Conservation (phyloP, 2,329 filamentous ascomycete genomes). For the Fusarium fujikuroi region DNA sequence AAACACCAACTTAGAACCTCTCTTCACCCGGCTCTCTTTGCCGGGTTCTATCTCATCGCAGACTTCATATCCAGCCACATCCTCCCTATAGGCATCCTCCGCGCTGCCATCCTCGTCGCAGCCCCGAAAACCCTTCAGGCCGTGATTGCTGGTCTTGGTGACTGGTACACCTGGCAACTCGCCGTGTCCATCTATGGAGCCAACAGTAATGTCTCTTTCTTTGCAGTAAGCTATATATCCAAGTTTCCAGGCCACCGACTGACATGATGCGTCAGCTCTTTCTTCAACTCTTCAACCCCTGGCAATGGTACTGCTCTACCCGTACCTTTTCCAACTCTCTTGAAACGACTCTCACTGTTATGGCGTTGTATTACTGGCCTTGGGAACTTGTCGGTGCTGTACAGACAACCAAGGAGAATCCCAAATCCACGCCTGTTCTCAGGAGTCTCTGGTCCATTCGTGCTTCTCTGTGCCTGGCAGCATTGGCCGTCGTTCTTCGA, state of each 20-base stretch:
- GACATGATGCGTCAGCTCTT: slow-evolving; percentile 45
- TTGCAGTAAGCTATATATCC: slow-evolving; percentile 67
- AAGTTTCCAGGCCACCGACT: not conserved
- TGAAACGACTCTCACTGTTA: slow-evolving; percentile 86
- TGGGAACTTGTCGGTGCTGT: slow-evolving; percentile 73
- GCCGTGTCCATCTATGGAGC: slow-evolving; percentile 77
- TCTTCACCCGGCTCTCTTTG: slow-evolving; percentile 89
- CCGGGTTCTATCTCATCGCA: slow-evolving; percentile 74
- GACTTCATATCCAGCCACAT: slow-evolving; percentile 64
- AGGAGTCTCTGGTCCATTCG: slow-evolving; percentile 52
- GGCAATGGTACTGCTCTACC: slow-evolving; percentile 97
- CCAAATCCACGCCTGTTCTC: slow-evolving; percentile 45
- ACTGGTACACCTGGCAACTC: slow-evolving; percentile 90
- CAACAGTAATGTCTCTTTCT: slow-evolving; percentile 71
- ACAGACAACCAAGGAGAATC: slow-evolving; percentile 53
- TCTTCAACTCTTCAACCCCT: slow-evolving; percentile 62
- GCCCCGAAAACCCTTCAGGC: slow-evolving; percentile 82
- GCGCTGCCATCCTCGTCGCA: slow-evolving; percentile 74
- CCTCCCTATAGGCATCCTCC: slow-evolving; percentile 64
- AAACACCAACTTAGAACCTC: slow-evolving; percentile 86
- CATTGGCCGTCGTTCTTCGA: slow-evolving; percentile 83
- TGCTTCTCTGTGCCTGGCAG: slow-evolving; percentile 78
- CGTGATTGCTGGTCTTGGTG: slow-evolving; percentile 78
- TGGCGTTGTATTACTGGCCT: slow-evolving; percentile 85
- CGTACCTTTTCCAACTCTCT: slow-evolving; percentile 94